Evolutionary conservation across 2,329 filamentous ascomycete species (phyloP).

Genomic region (Hypoxylon sp.): DNA sequence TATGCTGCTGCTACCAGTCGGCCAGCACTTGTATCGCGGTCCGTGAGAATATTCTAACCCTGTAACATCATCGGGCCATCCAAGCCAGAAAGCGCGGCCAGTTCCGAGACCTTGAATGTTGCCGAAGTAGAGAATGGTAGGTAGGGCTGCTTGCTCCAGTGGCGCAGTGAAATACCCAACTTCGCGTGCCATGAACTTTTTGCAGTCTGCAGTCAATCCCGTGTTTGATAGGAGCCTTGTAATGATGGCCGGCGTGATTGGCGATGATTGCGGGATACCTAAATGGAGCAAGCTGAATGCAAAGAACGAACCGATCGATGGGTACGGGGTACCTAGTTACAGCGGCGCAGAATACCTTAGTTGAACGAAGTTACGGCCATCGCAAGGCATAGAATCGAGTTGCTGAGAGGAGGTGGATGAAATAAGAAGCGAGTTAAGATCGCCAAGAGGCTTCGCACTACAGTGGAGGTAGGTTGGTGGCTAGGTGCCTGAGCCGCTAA

Average conservation of each 20-base stretch:
- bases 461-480: too few relatives aligned
- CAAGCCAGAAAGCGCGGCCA: background rate
- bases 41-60: slow-evolving; percentile 20
- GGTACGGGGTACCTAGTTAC: too few relatives aligned
- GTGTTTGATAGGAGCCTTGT: background rate
- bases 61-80: slow-evolving; percentile 10
- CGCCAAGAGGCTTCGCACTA: too few relatives aligned
- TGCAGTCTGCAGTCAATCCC: background rate
- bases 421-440: too few relatives aligned
- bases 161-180: too few relatives aligned
- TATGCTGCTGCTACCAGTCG: background rate
- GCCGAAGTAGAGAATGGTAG: slow-evolving; percentile 7
- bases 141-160: background rate
- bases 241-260: background rate
- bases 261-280: background rate
- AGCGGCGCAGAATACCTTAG: too few relatives aligned
- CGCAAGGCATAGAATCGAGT: background rate
- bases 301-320: too few relatives aligned
- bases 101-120: too few relatives aligned
- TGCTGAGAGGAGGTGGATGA: background rate
- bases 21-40: slow-evolving; percentile 3
- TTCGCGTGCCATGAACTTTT: background rate
- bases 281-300: too few relatives aligned
- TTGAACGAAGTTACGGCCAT: too few relatives aligned
- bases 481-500: too few relatives aligned